Evolutionary conservation across 2,329 filamentous ascomycete genomes (phyloP), one percentile per base, ranked within the genome.

Genomic region (Aspergillus novofumigatus): DNA sequence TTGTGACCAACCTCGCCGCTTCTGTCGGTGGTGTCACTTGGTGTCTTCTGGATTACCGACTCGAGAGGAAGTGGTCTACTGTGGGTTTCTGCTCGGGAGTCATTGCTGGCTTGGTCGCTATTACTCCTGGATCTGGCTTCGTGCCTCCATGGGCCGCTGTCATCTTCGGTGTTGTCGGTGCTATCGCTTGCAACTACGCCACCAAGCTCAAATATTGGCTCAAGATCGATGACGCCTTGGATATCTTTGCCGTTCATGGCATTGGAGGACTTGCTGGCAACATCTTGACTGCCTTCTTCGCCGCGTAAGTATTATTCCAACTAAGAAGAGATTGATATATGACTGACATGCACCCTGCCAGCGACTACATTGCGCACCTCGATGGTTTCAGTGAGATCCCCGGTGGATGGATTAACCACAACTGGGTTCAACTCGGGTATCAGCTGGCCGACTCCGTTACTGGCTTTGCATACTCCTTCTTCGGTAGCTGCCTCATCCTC

Each of bases 41-140:
- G 92, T 94, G 90, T 72, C 78, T 95, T 23, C 81, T 96, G 57
- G 92, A 96, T 72, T 96, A 95, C 76, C 84, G 91, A 56, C 82
- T 96, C 51, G 91, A 96, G 77, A 84, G 86, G 68, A 96, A 96
- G 78, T 96, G 90, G 89, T 95, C 91, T 0, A 93, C 91, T 1
- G 91, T 96, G 26, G 92, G 92, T 2, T 96, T 96, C 81, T 96
- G 92, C 78, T 94, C 90, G 0, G 92, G 92, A 61, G 89, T 95
- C 25, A 88, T 96, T 66, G 89, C 91, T 35, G 92, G 92, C 21
- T 81, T 96, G 21, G 91, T 96, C 5, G 87, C 88, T 57, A 95
- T 96, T 63, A 96, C 92, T 8, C 92, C 92, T 6, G 92, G 89
- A 32, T 94, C 91, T 56, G 92, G 89, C 70, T 95, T 84, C 70